These are phyloP conservation scores for Jaltomata sinuosa DNA, from an alignment of 257 asterid species.

Conservation along the genomic window DNA sequence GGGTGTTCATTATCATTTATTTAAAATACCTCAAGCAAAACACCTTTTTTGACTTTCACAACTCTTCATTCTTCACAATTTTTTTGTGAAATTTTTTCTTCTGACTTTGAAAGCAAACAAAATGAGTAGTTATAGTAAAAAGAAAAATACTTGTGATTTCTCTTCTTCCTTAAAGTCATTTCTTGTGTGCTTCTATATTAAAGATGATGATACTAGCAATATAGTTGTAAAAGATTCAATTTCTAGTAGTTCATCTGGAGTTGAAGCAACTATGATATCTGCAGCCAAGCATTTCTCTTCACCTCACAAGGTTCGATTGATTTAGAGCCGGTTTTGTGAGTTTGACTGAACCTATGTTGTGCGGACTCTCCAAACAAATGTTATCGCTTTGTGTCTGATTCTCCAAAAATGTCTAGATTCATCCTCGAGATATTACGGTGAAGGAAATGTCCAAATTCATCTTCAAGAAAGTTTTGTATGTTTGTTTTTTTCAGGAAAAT, in stretches of 20 bases:
- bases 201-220: neutral
- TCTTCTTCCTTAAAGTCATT: neutral
- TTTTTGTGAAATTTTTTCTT: too few species aligned
- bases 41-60: too few species aligned
- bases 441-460: too few species aligned
- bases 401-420: neutral
- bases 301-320: neutral
- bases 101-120: neutral
- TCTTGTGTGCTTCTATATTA: neutral
- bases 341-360: neutral
- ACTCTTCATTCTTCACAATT: too few species aligned
- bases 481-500: too few species aligned
- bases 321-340: neutral
- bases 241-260: neutral
- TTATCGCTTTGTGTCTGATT: neutral
- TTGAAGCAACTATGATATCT: neutral
- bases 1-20: too few species aligned
- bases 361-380: neutral
- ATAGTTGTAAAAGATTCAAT: neutral
- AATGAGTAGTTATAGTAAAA: neutral
- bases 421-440: too few species aligned
- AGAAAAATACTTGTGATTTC: neutral
- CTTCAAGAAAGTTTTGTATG: too few species aligned
- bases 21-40: too few species aligned
- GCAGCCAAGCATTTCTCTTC: neutral